Conservation (phyloP, 176 grass and related monocot genomes). For the Cocos nucifera region DNA sequence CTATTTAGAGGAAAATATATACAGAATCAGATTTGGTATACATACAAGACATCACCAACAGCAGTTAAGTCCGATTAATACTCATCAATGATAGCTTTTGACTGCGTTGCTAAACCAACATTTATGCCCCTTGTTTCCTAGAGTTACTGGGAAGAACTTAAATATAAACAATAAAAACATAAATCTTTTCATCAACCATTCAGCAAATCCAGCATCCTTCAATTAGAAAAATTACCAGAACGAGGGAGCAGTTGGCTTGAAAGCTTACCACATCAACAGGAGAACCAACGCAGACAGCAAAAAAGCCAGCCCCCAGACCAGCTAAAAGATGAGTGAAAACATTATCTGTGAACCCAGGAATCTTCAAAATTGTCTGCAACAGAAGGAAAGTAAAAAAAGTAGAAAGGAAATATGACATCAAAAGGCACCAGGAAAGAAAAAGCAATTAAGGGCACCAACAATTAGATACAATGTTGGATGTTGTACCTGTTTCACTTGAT, state of each 20-base stretch:
- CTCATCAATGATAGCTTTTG: too few species aligned
- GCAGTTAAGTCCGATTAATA: too few species aligned
- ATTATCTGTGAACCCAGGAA: slow-evolving; percentile 92
- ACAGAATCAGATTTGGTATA: too few species aligned
- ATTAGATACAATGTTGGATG: neutral
- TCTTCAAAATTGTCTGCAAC: slow-evolving; percentile 71
- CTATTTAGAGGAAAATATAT: too few species aligned
- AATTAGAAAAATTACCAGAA: too few species aligned
- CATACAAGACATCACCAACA: too few species aligned
- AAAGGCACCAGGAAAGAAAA: slow-evolving; percentile 9
- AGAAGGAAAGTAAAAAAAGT: slow-evolving; percentile 1
- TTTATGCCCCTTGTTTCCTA: too few species aligned
- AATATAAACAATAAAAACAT: too few species aligned
- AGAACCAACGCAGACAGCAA: slow-evolving; percentile 94
- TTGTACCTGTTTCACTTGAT: slow-evolving; percentile 84
- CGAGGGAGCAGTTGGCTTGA: neutral
- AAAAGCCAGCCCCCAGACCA: slow-evolving; percentile 87
- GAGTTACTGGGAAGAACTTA: too few species aligned
- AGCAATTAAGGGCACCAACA: neutral
- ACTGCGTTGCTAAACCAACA: too few species aligned
- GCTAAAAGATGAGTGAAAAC: slow-evolving; percentile 73
- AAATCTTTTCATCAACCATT: too few species aligned
- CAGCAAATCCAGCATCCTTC: too few species aligned
- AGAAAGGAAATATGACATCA: slow-evolving; percentile 3
- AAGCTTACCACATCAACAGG: slow-evolving; percentile 85